Conservation (phyloP, 2,329 filamentous ascomycete genomes). For the Fusarium sp. region DNA sequence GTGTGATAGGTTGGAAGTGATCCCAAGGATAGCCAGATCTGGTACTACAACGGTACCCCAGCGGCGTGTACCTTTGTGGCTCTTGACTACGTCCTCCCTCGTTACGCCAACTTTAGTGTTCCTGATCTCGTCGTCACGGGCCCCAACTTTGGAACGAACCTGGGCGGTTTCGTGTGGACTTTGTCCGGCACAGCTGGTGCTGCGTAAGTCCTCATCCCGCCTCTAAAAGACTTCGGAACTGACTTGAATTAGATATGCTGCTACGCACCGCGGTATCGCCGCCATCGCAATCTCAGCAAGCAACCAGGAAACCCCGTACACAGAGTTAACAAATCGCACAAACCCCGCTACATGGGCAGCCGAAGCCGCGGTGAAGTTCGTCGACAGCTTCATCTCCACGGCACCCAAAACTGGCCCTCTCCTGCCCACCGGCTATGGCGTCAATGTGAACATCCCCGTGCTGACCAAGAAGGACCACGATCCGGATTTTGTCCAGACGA, state of each 20-base stretch:
- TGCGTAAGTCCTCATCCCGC: constrained; percentile 38
- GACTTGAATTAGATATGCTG: constrained; percentile 57
- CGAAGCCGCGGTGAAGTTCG: constrained; percentile 58
- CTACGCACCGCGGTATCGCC: constrained; percentile 63
- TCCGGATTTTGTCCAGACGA: constrained; percentile 61
- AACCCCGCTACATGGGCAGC: constrained; percentile 61
- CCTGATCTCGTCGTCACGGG: constrained; percentile 68
- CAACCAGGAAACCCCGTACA: constrained; percentile 59
- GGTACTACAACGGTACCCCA: constrained; percentile 72
- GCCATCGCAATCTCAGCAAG: constrained; percentile 63
- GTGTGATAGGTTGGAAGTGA: constrained; percentile 58
- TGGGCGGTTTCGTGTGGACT: constrained; percentile 67
- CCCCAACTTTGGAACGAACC: constrained; percentile 68
- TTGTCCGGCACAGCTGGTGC: constrained; percentile 65
- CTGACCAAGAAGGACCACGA: constrained; percentile 57
- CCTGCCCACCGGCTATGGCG: constrained; percentile 65
- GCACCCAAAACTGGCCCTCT: constrained; percentile 50
- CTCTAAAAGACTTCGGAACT: accelerated
- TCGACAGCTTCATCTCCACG: constrained; percentile 59
- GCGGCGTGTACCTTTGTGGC: constrained; percentile 68
- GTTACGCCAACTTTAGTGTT: constrained; percentile 60
- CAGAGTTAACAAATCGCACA: constrained; percentile 54
- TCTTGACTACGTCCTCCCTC: constrained; percentile 68
- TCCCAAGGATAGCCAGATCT: constrained; percentile 66
- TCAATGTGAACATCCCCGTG: constrained; percentile 64